Percentiles rank a stretch among this genome's conserved stretches.
phyloP scores from a whole-genome alignment of 495 filamentous ascomycete species.

The Podospora anserina region DNA sequence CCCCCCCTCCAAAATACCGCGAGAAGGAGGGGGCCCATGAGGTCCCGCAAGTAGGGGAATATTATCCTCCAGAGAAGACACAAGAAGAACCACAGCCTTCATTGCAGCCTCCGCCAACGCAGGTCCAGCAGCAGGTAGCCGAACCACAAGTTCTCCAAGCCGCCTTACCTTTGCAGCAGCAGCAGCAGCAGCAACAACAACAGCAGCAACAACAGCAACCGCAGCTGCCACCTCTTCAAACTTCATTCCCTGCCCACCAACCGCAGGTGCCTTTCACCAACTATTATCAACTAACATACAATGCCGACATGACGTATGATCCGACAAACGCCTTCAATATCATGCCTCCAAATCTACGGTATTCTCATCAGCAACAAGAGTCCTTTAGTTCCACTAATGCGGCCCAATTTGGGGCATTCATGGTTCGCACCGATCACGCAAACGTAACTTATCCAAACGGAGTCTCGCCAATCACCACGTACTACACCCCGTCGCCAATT shows the following conservation, averaged over 20 bases:
- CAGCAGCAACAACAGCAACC: background rate
- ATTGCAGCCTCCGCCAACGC: constrained; percentile 2
- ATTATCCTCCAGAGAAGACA: constrained; percentile 32
- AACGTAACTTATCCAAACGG: constrained; percentile 30
- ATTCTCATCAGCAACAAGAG: constrained; percentile 23
- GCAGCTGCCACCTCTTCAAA: background rate
- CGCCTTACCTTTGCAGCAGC: background rate
- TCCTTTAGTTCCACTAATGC: constrained; percentile 36
- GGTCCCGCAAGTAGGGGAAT: constrained; percentile 18
- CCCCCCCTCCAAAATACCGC: constrained; percentile 34
- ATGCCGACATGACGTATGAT: constrained; percentile 5
- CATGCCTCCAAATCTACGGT: background rate
- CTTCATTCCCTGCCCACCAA: background rate
- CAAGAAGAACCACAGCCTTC: constrained; percentile 8
- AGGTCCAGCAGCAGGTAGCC: background rate
- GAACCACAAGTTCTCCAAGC: background rate
- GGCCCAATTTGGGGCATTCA: constrained; percentile 30
- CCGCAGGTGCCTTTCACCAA: background rate
- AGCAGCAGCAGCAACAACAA: constrained; percentile 1
- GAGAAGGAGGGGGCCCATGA: constrained; percentile 27
- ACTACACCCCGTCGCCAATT: constrained; percentile 40
- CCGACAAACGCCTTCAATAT: constrained; percentile 12
- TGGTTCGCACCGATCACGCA: constrained; percentile 16
- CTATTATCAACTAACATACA: constrained; percentile 3
- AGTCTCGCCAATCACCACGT: constrained; percentile 25